Conservation (phyloP, 2,329 filamentous ascomycete species). For the Myrmaecium sp. region DNA sequence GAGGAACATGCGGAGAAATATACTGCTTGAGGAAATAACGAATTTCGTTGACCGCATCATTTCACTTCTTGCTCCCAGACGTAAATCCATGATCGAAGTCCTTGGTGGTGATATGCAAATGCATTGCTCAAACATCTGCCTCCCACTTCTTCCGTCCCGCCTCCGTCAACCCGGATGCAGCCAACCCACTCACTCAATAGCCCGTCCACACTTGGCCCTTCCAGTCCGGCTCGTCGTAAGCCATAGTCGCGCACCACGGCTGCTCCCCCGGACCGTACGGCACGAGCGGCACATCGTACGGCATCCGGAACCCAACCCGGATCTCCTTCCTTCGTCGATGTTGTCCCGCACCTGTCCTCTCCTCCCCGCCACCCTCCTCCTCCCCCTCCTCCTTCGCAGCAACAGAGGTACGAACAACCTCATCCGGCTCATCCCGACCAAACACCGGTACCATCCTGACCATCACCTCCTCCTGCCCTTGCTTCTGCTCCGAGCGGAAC, state of each 20-base stretch:
- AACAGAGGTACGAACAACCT: slow-evolving; percentile 7
- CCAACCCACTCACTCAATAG: too few species aligned
- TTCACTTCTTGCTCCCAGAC: too few species aligned
- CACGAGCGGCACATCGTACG: slow-evolving; percentile 64
- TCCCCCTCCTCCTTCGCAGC: slow-evolving; percentile 7
- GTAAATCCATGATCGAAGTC: too few species aligned
- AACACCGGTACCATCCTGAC: slow-evolving; percentile 58
- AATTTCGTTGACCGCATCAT: too few species aligned
- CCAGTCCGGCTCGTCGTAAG: slow-evolving; percentile 46
- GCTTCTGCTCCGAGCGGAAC: slow-evolving; percentile 14
- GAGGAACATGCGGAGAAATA: too few species aligned
- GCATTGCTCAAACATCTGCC: slow-evolving; percentile 3
- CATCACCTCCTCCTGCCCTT: slow-evolving; percentile 13
- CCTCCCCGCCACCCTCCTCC: slow-evolving; percentile 2
- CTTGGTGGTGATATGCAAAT: too few species aligned
- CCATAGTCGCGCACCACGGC: slow-evolving; percentile 59
- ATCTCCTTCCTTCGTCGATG: slow-evolving; percentile 6
- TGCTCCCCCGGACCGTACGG: slow-evolving; percentile 45
- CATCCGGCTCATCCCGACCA: slow-evolving; percentile 36
- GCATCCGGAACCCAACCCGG: slow-evolving; percentile 56
- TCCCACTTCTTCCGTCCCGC: slow-evolving; percentile 5
- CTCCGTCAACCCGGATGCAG: neutral
- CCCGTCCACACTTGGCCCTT: slow-evolving; percentile 26
- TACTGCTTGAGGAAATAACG: too few species aligned
- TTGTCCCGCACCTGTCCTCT: slow-evolving; percentile 7